A percentile compares a stretch with the other conserved stretches of the same genome.
phyloP scores from a whole-genome alignment of 495 filamentous ascomycete species.

The Aspergillus bertholletiae region DNA sequence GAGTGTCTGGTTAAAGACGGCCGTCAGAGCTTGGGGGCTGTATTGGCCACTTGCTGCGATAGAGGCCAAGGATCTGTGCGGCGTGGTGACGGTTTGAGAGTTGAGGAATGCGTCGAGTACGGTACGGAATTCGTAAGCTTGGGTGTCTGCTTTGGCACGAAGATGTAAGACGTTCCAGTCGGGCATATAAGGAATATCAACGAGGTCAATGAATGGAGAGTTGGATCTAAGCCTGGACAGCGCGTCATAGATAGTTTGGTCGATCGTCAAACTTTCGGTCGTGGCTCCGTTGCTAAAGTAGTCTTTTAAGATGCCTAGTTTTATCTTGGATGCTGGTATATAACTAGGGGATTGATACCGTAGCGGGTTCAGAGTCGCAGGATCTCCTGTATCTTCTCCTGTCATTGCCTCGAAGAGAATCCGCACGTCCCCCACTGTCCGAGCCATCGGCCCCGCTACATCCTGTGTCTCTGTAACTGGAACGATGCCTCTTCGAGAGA shows the following conservation, averaged over 20 bases:
- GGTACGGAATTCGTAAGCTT: slow-evolving; percentile 55
- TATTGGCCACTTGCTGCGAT: slow-evolving; percentile 57
- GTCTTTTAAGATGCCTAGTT: slow-evolving; percentile 35
- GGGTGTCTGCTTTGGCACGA: slow-evolving; percentile 45
- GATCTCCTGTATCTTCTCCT: slow-evolving; percentile 18
- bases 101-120: slow-evolving; percentile 44
- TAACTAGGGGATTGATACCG: slow-evolving; percentile 1
- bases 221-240: slow-evolving; percentile 20
- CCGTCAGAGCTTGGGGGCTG: slow-evolving; percentile 39
- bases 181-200: slow-evolving; percentile 37
- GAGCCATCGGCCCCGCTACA: slow-evolving; percentile 55
- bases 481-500: slow-evolving; percentile 51
- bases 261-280: slow-evolving; percentile 52
- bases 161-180: slow-evolving; percentile 51
- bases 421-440: slow-evolving; percentile 50
- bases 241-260: slow-evolving; percentile 40
- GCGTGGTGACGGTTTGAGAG: slow-evolving; percentile 28
- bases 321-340: slow-evolving; percentile 30
- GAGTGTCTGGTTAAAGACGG: slow-evolving; percentile 29
- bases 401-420: slow-evolving; percentile 55
- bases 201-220: slow-evolving; percentile 23
- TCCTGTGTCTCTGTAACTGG: slow-evolving; percentile 63
- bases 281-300: slow-evolving; percentile 21
- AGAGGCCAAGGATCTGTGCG: slow-evolving; percentile 37
- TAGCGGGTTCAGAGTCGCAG: not conserved